These are phyloP conservation scores for Sclerospora graminicola DNA, from an alignment of 352 stramenopile species.

Conservation along the genomic window DNA sequence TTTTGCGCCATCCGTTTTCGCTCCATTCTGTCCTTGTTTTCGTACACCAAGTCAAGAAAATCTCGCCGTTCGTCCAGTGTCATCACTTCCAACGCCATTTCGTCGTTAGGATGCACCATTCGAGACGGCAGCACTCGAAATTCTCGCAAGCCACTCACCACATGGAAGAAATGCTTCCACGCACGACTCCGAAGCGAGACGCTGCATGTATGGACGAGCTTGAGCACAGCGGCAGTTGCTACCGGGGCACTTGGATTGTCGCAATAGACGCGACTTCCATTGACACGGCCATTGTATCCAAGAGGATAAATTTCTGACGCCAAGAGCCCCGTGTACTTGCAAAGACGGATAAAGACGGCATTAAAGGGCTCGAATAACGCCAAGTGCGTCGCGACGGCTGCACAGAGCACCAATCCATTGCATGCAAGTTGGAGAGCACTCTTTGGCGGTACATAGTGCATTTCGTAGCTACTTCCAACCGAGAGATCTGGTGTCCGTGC, in stretches of 20 bases:
- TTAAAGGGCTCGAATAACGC: conserved; percentile 49
- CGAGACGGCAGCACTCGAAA: conserved; percentile 46
- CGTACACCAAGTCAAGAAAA: conserved; percentile 45
- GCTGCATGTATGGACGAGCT: conserved; percentile 52
- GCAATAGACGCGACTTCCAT: conserved; percentile 51
- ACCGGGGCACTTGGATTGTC: conserved; percentile 58
- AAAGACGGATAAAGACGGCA: conserved; percentile 42
- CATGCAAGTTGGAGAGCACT: conserved; percentile 62
- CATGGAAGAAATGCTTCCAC: conserved; percentile 61
- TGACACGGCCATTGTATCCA: conserved; percentile 47
- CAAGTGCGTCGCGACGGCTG: conserved; percentile 46
- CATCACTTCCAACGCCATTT: conserved; percentile 27
- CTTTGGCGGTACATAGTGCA: conserved; percentile 60
- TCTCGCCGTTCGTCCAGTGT: conserved; percentile 36
- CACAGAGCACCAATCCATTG: conserved; percentile 64
- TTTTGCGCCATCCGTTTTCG: conserved; percentile 34
- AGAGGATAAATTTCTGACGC: conserved; percentile 45
- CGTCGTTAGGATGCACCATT: conserved; percentile 29
- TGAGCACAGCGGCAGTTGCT: conserved; percentile 58
- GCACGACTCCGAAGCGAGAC: conserved; percentile 34
- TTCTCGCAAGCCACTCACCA: conserved; percentile 45
- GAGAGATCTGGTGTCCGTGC: conserved; percentile 15
- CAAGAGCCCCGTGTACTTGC: conserved; percentile 53
- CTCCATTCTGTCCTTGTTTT: conserved; percentile 48
- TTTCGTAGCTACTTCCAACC: conserved; percentile 16